These are phyloP conservation scores for Lipomyces starkeyi DNA, from an alignment of 805 yeast species.

Conservation along the genomic window DNA sequence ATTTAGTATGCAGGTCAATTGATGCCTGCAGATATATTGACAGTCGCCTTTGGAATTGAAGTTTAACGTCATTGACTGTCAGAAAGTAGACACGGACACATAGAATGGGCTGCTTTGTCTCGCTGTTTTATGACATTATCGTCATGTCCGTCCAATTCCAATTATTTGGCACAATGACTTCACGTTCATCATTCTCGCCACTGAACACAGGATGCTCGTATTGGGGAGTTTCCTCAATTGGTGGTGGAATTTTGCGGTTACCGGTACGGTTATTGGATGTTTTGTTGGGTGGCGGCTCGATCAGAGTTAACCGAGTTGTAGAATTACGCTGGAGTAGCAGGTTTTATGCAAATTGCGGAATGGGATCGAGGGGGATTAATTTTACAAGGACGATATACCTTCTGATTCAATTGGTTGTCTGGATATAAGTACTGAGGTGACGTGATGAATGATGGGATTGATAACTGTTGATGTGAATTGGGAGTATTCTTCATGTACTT, in stretches of 20 bases:
- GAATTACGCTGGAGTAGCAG: neutral
- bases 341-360: neutral
- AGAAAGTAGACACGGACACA: neutral
- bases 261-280: neutral
- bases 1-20: neutral
- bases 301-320: neutral
- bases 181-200: neutral
- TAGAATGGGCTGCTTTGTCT: slow-evolving; percentile 34
- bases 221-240: neutral
- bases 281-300: neutral
- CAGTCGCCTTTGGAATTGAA: neutral
- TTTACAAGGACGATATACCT: neutral
- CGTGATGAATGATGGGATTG: neutral
- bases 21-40: neutral
- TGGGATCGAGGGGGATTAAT: neutral
- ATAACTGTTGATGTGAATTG: neutral
- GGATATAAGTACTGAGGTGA: neutral
- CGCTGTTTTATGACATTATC: slow-evolving; percentile 32
- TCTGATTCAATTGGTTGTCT: neutral
- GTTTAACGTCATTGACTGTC: neutral
- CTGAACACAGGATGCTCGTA: neutral
- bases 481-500: neutral
- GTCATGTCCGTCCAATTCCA: slow-evolving; percentile 20
- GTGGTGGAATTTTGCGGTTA: neutral
- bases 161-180: neutral